A percentile compares a stretch with the other conserved stretches of the same genome.
Conservation (phyloP, 1,139 yeast species). For the Yamadazyma triangularis region DNA sequence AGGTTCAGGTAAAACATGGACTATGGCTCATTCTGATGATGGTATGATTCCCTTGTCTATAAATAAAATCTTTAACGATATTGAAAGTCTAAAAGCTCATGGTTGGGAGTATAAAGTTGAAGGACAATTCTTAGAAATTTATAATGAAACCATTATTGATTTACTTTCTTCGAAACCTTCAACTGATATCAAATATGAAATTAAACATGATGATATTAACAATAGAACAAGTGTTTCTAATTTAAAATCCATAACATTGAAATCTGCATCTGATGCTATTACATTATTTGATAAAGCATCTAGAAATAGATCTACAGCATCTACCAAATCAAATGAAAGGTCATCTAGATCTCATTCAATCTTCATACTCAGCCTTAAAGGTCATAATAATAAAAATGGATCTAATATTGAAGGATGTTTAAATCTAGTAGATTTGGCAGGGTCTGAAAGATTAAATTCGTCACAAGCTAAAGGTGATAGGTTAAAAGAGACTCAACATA, state of each 20-base stretch:
- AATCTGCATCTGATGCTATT: constrained; percentile 47
- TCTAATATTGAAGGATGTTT: constrained; percentile 55
- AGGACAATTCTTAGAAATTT: constrained; percentile 86
- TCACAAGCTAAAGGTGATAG: constrained; percentile 81
- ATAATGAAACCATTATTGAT: constrained; percentile 78
- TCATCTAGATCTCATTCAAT: constrained; percentile 72
- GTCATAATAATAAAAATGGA: constrained; percentile 49
- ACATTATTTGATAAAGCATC: constrained; percentile 51
- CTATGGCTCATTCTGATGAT: constrained; percentile 70
- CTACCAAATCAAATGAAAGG: constrained; percentile 75
- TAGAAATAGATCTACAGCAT: constrained; percentile 69
- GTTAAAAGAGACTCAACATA: constrained; percentile 81
- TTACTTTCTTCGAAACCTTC: constrained; percentile 31
- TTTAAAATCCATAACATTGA: constrained; percentile 46
- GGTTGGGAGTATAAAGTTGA: constrained; percentile 66
- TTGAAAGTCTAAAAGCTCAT: constrained; percentile 41
- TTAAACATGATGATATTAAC: constrained; percentile 60
- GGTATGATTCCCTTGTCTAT: constrained; percentile 87
- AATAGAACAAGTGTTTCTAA: constrained; percentile 59
- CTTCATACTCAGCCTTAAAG: constrained; percentile 60
- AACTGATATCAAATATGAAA: constrained; percentile 50
- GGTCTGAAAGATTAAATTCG: constrained; percentile 77
- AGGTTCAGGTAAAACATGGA: constrained; percentile 92
- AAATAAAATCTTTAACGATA: constrained; percentile 62
- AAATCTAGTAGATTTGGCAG: constrained; percentile 80